These are phyloP conservation scores for Russula abietina DNA, from an alignment of 768 basidiomycete genomes.

Conservation along the genomic window DNA sequence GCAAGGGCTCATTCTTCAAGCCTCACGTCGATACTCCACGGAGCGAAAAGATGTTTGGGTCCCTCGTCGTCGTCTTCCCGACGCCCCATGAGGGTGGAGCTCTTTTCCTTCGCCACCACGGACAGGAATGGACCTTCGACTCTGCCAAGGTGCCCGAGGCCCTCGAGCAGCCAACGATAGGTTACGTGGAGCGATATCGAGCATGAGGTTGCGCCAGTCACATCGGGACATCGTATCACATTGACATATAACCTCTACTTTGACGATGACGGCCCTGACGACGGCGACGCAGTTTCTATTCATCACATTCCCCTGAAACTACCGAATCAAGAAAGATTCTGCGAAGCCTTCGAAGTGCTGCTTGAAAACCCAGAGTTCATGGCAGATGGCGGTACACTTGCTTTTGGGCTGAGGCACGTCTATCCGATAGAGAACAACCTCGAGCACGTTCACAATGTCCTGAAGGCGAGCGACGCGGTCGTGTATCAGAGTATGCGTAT, in stretches of 20 bases:
- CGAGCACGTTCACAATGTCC: background rate
- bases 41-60: no score
- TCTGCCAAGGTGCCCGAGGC: no score
- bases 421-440: background rate
- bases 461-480: background rate
- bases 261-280: background rate
- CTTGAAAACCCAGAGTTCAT: background rate
- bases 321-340: slow-evolving; percentile 13
- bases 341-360: background rate
- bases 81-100: slow-evolving; percentile 41
- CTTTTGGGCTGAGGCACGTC: background rate
- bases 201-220: no score
- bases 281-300: background rate
- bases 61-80: background rate
- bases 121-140: no score
- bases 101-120: slow-evolving; percentile 30
- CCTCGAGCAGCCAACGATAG: slow-evolving; percentile 14
- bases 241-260: slow-evolving; percentile 41
- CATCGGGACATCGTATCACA: slow-evolving; percentile 33
- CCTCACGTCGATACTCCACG: background rate
- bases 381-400: background rate
- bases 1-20: background rate
- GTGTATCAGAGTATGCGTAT: background rate
- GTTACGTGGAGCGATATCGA: no score
- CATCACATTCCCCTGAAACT: background rate